phyloP scores from a whole-genome alignment of 192 early-diverging fungal species.

The Coemansia sp. region DNA sequence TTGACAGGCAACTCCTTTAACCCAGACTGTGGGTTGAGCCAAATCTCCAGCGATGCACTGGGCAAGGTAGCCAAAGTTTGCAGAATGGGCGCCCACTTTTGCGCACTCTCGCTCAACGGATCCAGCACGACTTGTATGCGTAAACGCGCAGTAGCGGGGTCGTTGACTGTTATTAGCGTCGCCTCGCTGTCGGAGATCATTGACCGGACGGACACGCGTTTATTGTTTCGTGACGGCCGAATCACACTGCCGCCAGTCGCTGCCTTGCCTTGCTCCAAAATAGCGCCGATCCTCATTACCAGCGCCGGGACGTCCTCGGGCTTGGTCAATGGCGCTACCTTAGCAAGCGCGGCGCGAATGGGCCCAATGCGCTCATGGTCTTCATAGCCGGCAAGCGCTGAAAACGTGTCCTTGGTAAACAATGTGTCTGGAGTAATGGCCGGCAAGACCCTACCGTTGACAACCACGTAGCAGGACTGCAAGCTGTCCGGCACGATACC shows the following conservation, averaged over 20 bases:
- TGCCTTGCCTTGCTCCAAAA: constrained; percentile 24
- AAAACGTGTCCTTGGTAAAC: constrained; percentile 61
- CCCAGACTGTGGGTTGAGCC: constrained; percentile 60
- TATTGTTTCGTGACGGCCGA: constrained; percentile 5
- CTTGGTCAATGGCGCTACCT: constrained; percentile 1
- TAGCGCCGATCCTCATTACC: constrained; percentile 21
- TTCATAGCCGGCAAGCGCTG: constrained; percentile 63
- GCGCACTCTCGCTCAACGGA: constrained; percentile 76
- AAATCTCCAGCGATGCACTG: constrained; percentile 65
- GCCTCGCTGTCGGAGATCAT: constrained; percentile 6
- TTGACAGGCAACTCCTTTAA: constrained; percentile 74
- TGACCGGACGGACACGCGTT: constrained; percentile 11
- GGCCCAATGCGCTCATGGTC: constrained; percentile 49
- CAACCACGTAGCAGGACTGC: constrained; percentile 44
- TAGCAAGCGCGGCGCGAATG: constrained; percentile 16
- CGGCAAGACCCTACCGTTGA: constrained; percentile 64
- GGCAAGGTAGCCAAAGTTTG: constrained; percentile 63
- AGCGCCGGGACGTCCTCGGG: not conserved
- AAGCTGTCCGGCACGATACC: constrained; percentile 14
- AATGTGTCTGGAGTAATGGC: constrained; percentile 33
- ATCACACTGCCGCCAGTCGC: constrained; percentile 20
- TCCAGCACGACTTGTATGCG: constrained; percentile 65
- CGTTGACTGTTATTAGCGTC: constrained; percentile 10
- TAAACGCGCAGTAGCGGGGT: constrained; percentile 20
- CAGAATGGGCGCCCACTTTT: constrained; percentile 77